These are phyloP conservation scores for Tilletiopsis washingtonensis DNA, from an alignment of 1,284 basidiomycete genomes.

Conservation along the genomic window DNA sequence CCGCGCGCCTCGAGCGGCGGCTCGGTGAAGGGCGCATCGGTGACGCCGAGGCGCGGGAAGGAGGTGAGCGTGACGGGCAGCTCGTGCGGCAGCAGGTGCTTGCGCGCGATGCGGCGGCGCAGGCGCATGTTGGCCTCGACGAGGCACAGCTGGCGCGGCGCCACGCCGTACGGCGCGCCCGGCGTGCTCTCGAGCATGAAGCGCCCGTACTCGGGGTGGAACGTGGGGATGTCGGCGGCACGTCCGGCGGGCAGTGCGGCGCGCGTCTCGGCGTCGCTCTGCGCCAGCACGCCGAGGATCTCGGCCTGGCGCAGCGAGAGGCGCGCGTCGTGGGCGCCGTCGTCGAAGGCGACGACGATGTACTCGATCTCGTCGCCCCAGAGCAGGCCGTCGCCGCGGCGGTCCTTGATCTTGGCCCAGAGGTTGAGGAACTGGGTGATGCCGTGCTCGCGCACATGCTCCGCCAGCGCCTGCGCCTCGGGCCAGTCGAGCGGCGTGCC, in stretches of 20 bases:
- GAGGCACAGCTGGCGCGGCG: constrained; percentile 70
- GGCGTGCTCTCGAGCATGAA: constrained; percentile 99
- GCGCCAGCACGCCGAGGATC: constrained; percentile 69
- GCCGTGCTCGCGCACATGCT: constrained; percentile 85
- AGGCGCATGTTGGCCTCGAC: constrained; percentile 88
- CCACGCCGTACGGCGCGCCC: constrained; percentile 83
- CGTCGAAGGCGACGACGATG: constrained; percentile 83
- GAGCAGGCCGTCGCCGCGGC: constrained; percentile 83
- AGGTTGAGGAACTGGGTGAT: constrained; percentile 90
- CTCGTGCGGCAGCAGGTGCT: constrained; percentile 76
- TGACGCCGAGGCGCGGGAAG: constrained; percentile 85
- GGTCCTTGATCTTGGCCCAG: constrained; percentile 84
- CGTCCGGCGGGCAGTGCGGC: constrained; percentile 58
- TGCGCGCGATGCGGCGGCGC: constrained; percentile 75
- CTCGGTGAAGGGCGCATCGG: constrained; percentile 73
- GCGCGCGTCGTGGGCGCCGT: constrained; percentile 68
- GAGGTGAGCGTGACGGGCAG: constrained; percentile 86
- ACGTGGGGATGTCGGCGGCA: constrained; percentile 66
- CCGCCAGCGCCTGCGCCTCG: constrained; percentile 66
- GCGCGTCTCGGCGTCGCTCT: constrained; percentile 51
- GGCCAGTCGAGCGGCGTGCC: constrained; percentile 92
- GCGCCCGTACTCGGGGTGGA: constrained; percentile 95
- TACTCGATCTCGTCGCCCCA: constrained; percentile 99
- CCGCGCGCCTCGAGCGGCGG: constrained; percentile 73
- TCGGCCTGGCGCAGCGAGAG: constrained; percentile 88